Base-by-base conservation (phyloP, 345 rosid species). In the Lumnitzera racemosa region DNA sequence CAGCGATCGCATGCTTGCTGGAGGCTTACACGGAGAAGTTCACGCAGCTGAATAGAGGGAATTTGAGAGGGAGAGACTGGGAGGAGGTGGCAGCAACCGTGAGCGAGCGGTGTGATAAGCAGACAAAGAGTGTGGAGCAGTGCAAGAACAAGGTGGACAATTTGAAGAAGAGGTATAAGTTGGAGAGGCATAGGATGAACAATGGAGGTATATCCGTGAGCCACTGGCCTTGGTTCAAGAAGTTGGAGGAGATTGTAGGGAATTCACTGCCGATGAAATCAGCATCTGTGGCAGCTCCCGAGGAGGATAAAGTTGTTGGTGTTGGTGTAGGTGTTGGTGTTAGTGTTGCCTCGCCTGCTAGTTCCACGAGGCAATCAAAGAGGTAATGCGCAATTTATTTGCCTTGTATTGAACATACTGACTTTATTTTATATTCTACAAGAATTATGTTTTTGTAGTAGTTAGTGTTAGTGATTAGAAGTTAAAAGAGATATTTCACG, bases 141-240 rank as follows among this genome's bases (percentile, higher is more conserved):
- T 91, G 96, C 62, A 91, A 91, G 73, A 91, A 91, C 75, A 89
- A 89, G 83, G 83, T 91, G 7, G 96, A 91, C 54, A 91, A 91
- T 70, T 70, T 91, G 64, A 91, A 91, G 81, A 91, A 91, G 68
- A 70, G 95, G 77, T 91, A 86, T 63, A 89, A 91, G 72, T 76
- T 89, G 65, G 98, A 91, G 82, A 66, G 80, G 67, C 90, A 89
- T 49, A 78, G 90, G 73, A 80, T 89, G 74, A 78, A 57, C 27
- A 81, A 67, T 15, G 90, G 88, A 12, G 82, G 84, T 20, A 48
- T 72, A 51, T 70, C 83, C 12, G 66, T 58, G 13, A 89, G 95
- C 41, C 86, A 82, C 63, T 91, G 98, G 98, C 96, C 88, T 62
- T 91, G 96, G 96, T 89, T 86, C 47, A 87, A 85, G 75, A 81